Conservation (phyloP, 768 basidiomycete genomes). For the Hemileccinum rubropunctum region DNA sequence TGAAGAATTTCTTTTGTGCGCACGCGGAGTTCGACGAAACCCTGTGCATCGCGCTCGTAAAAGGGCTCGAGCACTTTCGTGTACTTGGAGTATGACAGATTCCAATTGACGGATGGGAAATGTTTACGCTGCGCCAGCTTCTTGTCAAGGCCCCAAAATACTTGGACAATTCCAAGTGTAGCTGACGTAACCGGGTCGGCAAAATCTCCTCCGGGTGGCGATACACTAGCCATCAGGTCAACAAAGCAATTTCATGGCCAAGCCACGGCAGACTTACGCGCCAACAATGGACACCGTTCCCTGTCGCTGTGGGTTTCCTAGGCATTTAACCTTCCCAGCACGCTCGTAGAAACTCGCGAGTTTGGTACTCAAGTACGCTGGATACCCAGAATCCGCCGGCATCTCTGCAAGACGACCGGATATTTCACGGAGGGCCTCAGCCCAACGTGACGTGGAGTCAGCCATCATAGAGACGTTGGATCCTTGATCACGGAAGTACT, state of each 20-base stretch:
- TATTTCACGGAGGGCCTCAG: conserved; percentile 98
- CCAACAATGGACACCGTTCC: conserved; percentile 99
- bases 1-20: conserved; percentile 96
- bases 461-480: conserved; percentile 99
- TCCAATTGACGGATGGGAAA: conserved; percentile 99
- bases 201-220: conserved; percentile 98
- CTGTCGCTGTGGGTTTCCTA: conserved; percentile 83
- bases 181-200: conserved; percentile 98
- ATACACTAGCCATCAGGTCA: conserved; percentile 58
- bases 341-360: conserved; percentile 98
- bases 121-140: conserved; percentile 98
- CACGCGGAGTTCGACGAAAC: conserved; percentile 91
- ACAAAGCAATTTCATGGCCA: conserved; percentile 3
- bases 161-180: conserved; percentile 97
- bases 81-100: conserved; percentile 98
- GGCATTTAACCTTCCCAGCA: conserved; percentile 90
- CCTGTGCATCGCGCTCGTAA: conserved; percentile 87
- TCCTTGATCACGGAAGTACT: conserved; percentile 99
- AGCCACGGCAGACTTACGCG: conserved; percentile 64
- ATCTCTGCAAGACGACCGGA: conserved; percentile 99
- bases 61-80: conserved; percentile 89
- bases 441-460: conserved; percentile 98
- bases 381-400: conserved; percentile 99
- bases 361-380: conserved; percentile 94
- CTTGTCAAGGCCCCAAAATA: conserved; percentile 99